Percentiles rank a stretch among this genome's conserved stretches.
These are phyloP conservation scores for Berberis vulgaris DNA, from an alignment of 164 flowering plant species.

Conservation along the genomic window DNA sequence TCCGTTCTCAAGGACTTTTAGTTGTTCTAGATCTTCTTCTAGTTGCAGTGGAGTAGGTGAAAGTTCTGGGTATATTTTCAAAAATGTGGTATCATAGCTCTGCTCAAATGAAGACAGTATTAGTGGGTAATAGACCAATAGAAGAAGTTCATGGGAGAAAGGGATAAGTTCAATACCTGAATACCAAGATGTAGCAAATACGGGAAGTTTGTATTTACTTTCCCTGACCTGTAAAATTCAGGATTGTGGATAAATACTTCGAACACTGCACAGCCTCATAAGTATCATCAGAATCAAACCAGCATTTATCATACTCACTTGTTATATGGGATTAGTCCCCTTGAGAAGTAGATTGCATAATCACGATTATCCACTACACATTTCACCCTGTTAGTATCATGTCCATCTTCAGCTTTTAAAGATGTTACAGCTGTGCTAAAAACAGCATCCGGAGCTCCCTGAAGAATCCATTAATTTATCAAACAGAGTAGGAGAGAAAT, in stretches of 20 bases:
- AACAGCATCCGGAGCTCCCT: constrained; percentile 95
- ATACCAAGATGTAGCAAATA: constrained; percentile 95
- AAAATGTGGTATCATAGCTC: constrained; percentile 82
- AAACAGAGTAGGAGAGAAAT: background rate
- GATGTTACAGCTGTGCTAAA: constrained; percentile 97
- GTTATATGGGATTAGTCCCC: constrained; percentile 89
- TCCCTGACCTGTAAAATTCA: constrained; percentile 49
- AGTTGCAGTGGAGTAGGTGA: constrained; percentile 89
- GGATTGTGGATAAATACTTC: constrained; percentile 1
- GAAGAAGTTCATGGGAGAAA: background rate
- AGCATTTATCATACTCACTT: constrained; percentile 38
- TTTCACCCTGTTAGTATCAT: constrained; percentile 89
- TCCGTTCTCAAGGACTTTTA: constrained; percentile 96
- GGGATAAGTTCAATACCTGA: constrained; percentile 43
- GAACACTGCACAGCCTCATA: background rate
- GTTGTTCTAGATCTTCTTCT: constrained; percentile 96
- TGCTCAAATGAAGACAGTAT: constrained; percentile 8
- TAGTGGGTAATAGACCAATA: background rate
- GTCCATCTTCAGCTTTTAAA: constrained; percentile 77
- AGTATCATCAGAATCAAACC: background rate
- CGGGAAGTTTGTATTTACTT: constrained; percentile 68
- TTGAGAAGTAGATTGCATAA: constrained; percentile 89
- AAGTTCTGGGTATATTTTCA: constrained; percentile 77
- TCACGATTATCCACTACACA: constrained; percentile 84
- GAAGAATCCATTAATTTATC: constrained; percentile 9